Conservation (phyloP, 768 basidiomycete genomes). For the Podaxis carcinomalis region DNA sequence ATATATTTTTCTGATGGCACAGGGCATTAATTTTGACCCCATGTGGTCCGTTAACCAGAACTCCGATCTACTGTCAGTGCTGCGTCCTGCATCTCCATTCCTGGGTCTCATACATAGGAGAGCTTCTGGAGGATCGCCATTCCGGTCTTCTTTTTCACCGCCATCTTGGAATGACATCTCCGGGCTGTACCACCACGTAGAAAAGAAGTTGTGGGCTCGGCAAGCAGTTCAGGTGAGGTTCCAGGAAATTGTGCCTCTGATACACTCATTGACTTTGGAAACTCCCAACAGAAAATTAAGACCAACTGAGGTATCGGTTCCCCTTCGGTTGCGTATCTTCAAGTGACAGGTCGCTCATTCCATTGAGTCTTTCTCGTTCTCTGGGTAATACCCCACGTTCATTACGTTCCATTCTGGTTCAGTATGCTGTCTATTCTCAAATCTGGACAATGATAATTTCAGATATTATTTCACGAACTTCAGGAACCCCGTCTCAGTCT, state of each 20-base stretch:
- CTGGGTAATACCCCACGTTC: background rate
- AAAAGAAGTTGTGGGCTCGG: conserved; percentile 31
- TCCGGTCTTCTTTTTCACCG: conserved; percentile 50
- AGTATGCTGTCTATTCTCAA: background rate
- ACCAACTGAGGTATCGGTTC: background rate
- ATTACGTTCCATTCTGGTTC: background rate
- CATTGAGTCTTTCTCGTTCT: background rate
- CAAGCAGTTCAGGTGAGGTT: background rate
- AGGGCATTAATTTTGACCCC: conserved; percentile 64
- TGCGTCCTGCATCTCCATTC: background rate
- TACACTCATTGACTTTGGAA: background rate
- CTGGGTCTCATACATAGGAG: background rate
- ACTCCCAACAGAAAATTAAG: conserved; percentile 1
- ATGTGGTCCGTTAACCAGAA: conserved; percentile 47
- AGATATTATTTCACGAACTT: background rate
- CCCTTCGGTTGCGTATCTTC: background rate
- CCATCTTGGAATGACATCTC: conserved; percentile 47
- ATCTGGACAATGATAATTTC: background rate
- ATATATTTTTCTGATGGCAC: background rate
- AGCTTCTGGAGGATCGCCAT: conserved; percentile 69
- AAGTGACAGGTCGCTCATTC: background rate
- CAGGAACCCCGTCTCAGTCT: background rate
- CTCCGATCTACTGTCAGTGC: conserved; percentile 43
- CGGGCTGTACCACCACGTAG: conserved; percentile 39
- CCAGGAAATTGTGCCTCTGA: background rate